Conservation (phyloP, 2,329 filamentous ascomycete species). For the Penicillium sp. region DNA sequence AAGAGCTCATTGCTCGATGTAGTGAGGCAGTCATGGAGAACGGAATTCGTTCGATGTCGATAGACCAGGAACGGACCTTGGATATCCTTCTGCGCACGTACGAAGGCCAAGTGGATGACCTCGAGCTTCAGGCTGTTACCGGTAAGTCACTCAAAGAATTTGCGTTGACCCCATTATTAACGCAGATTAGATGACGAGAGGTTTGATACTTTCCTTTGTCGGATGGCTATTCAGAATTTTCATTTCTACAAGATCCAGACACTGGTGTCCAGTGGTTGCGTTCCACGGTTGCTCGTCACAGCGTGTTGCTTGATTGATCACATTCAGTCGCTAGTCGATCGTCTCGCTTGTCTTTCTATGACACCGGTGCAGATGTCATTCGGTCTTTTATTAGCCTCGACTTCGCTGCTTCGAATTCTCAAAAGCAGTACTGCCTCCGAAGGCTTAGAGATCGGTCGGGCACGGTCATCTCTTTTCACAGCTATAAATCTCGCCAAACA, state of each 20-base stretch:
- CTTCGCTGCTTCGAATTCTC: conserved; percentile 35
- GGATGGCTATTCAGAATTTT: conserved; percentile 32
- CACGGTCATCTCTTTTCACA: conserved; percentile 31
- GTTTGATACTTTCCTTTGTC: conserved; percentile 28
- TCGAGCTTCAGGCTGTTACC: conserved; percentile 31
- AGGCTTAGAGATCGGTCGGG: conserved; percentile 32
- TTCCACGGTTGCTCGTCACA: conserved; percentile 24
- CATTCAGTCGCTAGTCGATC: conserved; percentile 21
- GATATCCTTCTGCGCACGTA: conserved; percentile 35
- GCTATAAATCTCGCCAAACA: conserved; percentile 37
- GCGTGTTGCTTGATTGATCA: conserved; percentile 31
- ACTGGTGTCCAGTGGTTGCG: conserved; percentile 22
- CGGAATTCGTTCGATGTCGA: conserved; percentile 35
- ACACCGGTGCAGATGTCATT: conserved; percentile 28
- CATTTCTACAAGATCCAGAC: conserved; percentile 35
- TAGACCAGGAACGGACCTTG: conserved; percentile 37
- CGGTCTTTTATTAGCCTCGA: conserved; percentile 29
- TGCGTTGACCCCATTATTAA: neutral
- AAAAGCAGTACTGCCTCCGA: conserved; percentile 28
- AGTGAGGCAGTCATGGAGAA: conserved; percentile 35
- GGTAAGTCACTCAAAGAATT: conserved; percentile 20
- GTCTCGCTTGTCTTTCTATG: conserved; percentile 18
- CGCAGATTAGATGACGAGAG: conserved; percentile 28
- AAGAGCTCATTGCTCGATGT: conserved; percentile 35
- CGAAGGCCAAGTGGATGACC: conserved; percentile 33